Percentiles rank a stretch among this genome's conserved stretches.
Conservation (phyloP, 805 yeast species). For the Lipomyces chichibuensis region DNA sequence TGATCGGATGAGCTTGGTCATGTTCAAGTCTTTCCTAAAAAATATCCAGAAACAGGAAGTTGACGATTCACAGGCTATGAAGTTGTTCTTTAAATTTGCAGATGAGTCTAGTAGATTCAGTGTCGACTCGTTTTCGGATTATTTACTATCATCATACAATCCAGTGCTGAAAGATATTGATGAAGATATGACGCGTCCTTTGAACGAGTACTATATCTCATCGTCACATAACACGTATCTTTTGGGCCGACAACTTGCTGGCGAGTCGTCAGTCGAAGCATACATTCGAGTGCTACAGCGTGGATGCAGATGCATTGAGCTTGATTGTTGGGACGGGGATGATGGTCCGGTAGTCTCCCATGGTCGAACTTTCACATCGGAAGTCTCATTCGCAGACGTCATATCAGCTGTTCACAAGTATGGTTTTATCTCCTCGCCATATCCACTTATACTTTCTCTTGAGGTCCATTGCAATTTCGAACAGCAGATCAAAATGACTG, state of each 20-base stretch:
- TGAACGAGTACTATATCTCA: slow-evolving; percentile 84
- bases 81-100: slow-evolving; percentile 49
- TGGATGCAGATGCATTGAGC: slow-evolving; percentile 93
- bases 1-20: slow-evolving; percentile 19
- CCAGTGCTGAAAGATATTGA: slow-evolving; percentile 31
- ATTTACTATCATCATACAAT: slow-evolving; percentile 45
- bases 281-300: slow-evolving; percentile 83
- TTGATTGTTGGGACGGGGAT: slow-evolving; percentile 89
- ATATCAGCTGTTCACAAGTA: slow-evolving; percentile 74
- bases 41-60: slow-evolving; percentile 54
- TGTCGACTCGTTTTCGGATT: slow-evolving; percentile 47
- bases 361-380: slow-evolving; percentile 79
- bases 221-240: slow-evolving; percentile 95
- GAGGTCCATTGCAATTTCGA: slow-evolving; percentile 77
- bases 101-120: slow-evolving; percentile 32
- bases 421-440: slow-evolving; percentile 85
- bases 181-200: slow-evolving; percentile 61
- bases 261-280: slow-evolving; percentile 85
- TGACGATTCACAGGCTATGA: slow-evolving; percentile 41
- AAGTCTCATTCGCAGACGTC: slow-evolving; percentile 71
- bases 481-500: slow-evolving; percentile 65
- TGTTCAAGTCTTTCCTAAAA: slow-evolving; percentile 48
- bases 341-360: slow-evolving; percentile 81
- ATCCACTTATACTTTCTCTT: slow-evolving; percentile 81
- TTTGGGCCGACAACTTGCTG: slow-evolving; percentile 84